phyloP scores from a whole-genome alignment of 2,329 filamentous ascomycete species.

The Aspergillus melleus region DNA sequence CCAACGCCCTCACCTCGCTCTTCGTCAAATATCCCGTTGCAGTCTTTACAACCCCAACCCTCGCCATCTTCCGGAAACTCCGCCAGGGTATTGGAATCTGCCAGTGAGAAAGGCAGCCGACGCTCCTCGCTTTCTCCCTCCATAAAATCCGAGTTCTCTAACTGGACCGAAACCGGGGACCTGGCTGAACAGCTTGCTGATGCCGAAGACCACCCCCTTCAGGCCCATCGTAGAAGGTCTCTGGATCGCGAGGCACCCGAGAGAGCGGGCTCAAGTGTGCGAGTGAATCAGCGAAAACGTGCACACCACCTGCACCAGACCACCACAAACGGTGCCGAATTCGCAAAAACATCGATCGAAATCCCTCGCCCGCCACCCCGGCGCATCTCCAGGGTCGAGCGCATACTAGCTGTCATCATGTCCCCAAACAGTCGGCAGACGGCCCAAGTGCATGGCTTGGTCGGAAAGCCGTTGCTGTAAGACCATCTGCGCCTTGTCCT shows the following conservation, averaged over 20 bases:
- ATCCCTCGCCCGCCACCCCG: constrained; percentile 69
- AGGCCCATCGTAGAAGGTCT: constrained; percentile 66
- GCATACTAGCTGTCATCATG: constrained; percentile 81
- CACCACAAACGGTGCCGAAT: constrained; percentile 38
- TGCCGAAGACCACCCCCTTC: constrained; percentile 73
- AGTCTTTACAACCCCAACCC: constrained; percentile 58
- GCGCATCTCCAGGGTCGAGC: constrained; percentile 66
- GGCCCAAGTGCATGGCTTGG: constrained; percentile 81
- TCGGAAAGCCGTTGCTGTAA: constrained; percentile 91
- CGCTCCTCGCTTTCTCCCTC: constrained; percentile 56
- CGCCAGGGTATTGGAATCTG: constrained; percentile 40
- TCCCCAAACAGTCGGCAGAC: constrained; percentile 67
- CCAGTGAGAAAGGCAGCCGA: constrained; percentile 51
- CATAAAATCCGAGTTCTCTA: constrained; percentile 68
- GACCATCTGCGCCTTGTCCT: constrained; percentile 28
- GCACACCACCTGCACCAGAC: constrained; percentile 66
- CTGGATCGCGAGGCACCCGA: constrained; percentile 62
- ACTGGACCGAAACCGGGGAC: constrained; percentile 94
- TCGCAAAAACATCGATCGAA: constrained; percentile 57
- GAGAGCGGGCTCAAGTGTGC: constrained; percentile 33
- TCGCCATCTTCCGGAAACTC: constrained; percentile 38
- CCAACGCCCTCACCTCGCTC: constrained; percentile 60
- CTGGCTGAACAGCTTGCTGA: constrained; percentile 86
- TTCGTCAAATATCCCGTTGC: constrained; percentile 82
- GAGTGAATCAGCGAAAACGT: constrained; percentile 56